Evolutionary conservation across 2,329 filamentous ascomycete species (phyloP).

Genomic region (Venturia effusa): DNA sequence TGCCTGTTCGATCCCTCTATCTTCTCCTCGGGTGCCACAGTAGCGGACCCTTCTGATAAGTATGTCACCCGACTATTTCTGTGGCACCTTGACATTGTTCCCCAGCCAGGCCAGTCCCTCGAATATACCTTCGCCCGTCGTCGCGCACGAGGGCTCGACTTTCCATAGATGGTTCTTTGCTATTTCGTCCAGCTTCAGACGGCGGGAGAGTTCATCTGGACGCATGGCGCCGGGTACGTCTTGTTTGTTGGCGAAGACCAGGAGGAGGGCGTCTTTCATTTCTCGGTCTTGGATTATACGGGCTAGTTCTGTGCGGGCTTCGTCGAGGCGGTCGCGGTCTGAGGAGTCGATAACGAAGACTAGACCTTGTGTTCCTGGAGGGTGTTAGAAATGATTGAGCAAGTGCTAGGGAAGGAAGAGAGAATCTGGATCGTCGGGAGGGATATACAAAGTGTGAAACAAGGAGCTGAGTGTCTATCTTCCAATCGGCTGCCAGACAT

Average conservation of each 20-base stretch:
- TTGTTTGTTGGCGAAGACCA: conserved; percentile 99
- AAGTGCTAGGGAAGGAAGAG: not conserved
- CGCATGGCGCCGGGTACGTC: conserved; percentile 62
- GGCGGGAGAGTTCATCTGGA: conserved; percentile 39
- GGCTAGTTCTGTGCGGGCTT: conserved; percentile 92
- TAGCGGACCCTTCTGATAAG: not conserved
- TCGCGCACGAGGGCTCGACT: conserved; percentile 43
- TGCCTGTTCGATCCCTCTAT: not conserved
- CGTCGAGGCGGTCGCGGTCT: conserved; percentile 94
- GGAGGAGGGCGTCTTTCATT: conserved; percentile 89
- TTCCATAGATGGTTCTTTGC: conserved; percentile 44
- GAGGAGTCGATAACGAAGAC: conserved; percentile 99
- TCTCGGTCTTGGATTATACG: conserved; percentile 99
- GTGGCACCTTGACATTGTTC: conserved; percentile 38
- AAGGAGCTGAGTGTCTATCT: conserved; percentile 14
- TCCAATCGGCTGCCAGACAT: conserved; percentile 30
- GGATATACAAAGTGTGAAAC: conserved; percentile 17
- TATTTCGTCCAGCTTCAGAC: conserved; percentile 36
- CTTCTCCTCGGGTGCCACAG: not conserved
- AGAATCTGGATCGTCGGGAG: not conserved
- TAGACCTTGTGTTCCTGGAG: conserved; percentile 78
- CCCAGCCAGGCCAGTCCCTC: conserved; percentile 42
- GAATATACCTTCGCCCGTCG: conserved; percentile 42
- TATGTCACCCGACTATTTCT: conserved; percentile 19
- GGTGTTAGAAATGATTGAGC: too few relatives aligned